These are phyloP conservation scores for Stromatinia cepivora DNA, from an alignment of 2,329 filamentous ascomycete species.

Conservation along the genomic window DNA sequence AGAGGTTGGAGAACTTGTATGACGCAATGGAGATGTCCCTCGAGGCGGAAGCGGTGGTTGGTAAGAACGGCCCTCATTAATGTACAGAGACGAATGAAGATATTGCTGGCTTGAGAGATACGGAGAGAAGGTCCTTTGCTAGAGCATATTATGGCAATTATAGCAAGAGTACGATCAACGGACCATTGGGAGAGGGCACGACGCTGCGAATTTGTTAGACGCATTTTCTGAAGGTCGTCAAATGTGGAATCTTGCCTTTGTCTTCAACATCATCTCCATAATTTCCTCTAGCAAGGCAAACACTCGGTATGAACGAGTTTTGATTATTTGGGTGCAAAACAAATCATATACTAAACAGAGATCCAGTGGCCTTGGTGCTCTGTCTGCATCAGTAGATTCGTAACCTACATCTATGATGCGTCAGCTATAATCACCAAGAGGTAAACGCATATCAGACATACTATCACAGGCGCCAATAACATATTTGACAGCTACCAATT, in stretches of 20 bases:
- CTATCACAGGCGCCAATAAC: slow-evolving; percentile 37
- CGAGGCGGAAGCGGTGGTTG: slow-evolving; percentile 60
- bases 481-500: slow-evolving; percentile 33
- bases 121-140: slow-evolving; percentile 33
- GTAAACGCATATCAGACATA: slow-evolving; percentile 24
- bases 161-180: slow-evolving; percentile 40
- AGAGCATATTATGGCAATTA: slow-evolving; percentile 40
- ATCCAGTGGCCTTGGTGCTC: slow-evolving; percentile 25
- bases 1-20: slow-evolving; percentile 56
- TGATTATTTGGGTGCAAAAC: slow-evolving; percentile 32
- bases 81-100: slow-evolving; percentile 46
- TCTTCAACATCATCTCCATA: slow-evolving; percentile 39
- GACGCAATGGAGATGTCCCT: slow-evolving; percentile 62
- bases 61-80: slow-evolving; percentile 58
- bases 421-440: slow-evolving; percentile 14
- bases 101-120: slow-evolving; percentile 29
- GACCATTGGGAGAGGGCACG: slow-evolving; percentile 40
- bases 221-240: slow-evolving; percentile 8
- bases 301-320: slow-evolving; percentile 32
- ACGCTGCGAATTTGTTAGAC: slow-evolving; percentile 26
- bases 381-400: slow-evolving; percentile 23
- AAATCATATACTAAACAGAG: slow-evolving; percentile 35
- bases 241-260: slow-evolving; percentile 34
- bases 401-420: slow-evolving; percentile 30
- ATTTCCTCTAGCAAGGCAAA: slow-evolving; percentile 40